Conservation (phyloP, 164 flowering plant species). For the Chimonanthus salicifolius region DNA sequence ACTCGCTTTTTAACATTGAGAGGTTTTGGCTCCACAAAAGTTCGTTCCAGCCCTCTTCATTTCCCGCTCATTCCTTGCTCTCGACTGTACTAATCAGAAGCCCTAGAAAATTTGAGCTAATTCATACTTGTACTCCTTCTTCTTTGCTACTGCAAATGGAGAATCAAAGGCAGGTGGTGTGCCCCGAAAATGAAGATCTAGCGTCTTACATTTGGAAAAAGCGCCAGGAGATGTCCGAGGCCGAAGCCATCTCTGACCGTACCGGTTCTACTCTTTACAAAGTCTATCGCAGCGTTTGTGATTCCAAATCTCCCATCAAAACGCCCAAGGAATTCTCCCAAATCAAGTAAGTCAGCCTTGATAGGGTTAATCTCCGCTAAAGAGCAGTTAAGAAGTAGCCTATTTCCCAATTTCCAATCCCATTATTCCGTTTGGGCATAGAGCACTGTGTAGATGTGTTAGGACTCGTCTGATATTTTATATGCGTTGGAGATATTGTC, state of each 20-base stretch:
- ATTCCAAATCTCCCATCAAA: constrained; percentile 38
- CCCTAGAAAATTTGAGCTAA: background rate
- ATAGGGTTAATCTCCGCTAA: background rate
- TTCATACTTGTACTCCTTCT: background rate
- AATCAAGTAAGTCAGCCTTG: constrained; percentile 47
- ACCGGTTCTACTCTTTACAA: constrained; percentile 40
- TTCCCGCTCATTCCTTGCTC: too few relatives aligned
- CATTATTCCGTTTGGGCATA: background rate
- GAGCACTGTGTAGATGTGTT: too few relatives aligned
- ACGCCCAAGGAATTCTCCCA: constrained; percentile 59
- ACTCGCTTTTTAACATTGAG: too few relatives aligned
- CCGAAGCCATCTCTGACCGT: constrained; percentile 51
- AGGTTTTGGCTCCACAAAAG: too few relatives aligned
- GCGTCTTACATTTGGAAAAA: constrained; percentile 46
- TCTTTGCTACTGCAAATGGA: constrained; percentile 2
- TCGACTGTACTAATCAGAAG: too few relatives aligned
- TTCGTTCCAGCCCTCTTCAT: too few relatives aligned
- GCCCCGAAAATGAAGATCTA: constrained; percentile 63
- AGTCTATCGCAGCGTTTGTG: constrained; percentile 56
- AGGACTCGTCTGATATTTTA: too few relatives aligned
- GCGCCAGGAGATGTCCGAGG: constrained; percentile 53
- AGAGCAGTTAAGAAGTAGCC: too few relatives aligned
- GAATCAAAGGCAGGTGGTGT: constrained; percentile 25
- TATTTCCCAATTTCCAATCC: background rate
- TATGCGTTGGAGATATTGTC: too few relatives aligned